phyloP scores from a whole-genome alignment of 139 green algal genomes.

The Closterium sp. region DNA sequence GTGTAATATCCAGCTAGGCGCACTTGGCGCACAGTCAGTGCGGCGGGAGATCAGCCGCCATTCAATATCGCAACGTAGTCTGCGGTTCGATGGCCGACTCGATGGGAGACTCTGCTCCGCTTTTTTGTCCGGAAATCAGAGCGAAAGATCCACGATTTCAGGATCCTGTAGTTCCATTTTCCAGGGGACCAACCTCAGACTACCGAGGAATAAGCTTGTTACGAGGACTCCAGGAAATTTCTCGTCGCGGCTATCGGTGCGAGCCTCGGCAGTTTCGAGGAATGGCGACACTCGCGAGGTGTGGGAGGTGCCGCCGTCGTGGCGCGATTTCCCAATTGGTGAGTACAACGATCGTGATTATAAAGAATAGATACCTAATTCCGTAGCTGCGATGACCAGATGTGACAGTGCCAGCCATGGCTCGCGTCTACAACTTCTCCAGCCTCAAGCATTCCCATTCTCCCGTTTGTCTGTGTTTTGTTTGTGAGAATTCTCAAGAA shows the following conservation, averaged over 20 bases:
- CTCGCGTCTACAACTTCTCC: background rate
- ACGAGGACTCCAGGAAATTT: background rate
- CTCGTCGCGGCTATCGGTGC: background rate
- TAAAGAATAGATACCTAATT: background rate
- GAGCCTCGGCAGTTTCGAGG: background rate
- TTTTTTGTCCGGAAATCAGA: background rate
- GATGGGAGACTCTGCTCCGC: background rate
- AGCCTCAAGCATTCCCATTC: too few relatives aligned
- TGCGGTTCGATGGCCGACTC: background rate
- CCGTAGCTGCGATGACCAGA: background rate
- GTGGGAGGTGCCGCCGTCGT: slow-evolving; percentile 3
- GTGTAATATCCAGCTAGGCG: background rate
- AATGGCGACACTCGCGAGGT: background rate
- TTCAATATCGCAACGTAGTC: background rate
- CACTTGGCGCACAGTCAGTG: background rate
- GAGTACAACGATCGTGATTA: background rate
- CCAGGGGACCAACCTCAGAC: background rate
- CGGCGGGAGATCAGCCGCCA: too few relatives aligned
- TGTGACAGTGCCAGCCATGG: background rate
- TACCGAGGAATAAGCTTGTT: background rate
- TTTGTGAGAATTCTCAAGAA: too few relatives aligned
- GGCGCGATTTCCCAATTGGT: background rate
- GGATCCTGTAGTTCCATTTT: background rate
- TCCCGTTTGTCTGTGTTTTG: too few relatives aligned
- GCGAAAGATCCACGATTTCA: background rate